phyloP scores from a whole-genome alignment of 2,329 filamentous ascomycete genomes.

The Verticillium isaacii region DNA sequence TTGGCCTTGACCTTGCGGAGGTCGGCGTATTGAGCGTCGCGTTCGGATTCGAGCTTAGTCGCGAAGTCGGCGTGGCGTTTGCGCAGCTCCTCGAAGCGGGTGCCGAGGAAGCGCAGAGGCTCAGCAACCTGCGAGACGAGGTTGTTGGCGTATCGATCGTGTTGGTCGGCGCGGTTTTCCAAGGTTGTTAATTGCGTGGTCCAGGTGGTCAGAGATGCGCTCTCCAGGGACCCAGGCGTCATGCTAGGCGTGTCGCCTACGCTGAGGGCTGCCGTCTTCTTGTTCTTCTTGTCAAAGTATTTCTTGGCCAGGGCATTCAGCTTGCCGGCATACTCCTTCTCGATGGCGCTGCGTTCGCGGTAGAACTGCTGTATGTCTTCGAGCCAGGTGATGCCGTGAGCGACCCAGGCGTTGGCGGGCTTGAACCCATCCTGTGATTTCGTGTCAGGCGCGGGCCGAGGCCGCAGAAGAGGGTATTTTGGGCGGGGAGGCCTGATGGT shows the following conservation, averaged over 20 bases:
- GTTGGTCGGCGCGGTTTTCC: conserved; percentile 81
- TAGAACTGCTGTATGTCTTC: conserved; percentile 98
- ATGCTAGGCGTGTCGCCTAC: conserved; percentile 90
- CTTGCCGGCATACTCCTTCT: conserved; percentile 94
- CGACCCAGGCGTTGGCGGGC: conserved; percentile 86
- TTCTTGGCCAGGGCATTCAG: conserved; percentile 86
- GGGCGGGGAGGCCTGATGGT: not conserved
- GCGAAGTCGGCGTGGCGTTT: conserved; percentile 90
- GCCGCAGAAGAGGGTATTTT: not conserved
- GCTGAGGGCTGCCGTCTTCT: conserved; percentile 80
- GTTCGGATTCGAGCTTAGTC: conserved; percentile 81
- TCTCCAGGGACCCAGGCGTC: conserved; percentile 93
- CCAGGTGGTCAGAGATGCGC: conserved; percentile 96
- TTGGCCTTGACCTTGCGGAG: conserved; percentile 87
- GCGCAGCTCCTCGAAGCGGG: conserved; percentile 83
- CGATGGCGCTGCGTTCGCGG: conserved; percentile 86
- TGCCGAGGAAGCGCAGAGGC: conserved; percentile 70
- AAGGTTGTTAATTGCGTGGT: conserved; percentile 87
- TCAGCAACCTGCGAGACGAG: conserved; percentile 79
- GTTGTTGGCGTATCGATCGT: conserved; percentile 78
- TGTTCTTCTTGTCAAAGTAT: conserved; percentile 95
- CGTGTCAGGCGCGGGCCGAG: conserved; percentile 7
- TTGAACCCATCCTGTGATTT: conserved; percentile 83
- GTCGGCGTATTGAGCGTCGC: conserved; percentile 77
- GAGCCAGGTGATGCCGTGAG: conserved; percentile 86